Evolutionary conservation across 371 early-diverging fungal genomes (phyloP).

Genomic region (Rhizopus arrhizus): DNA sequence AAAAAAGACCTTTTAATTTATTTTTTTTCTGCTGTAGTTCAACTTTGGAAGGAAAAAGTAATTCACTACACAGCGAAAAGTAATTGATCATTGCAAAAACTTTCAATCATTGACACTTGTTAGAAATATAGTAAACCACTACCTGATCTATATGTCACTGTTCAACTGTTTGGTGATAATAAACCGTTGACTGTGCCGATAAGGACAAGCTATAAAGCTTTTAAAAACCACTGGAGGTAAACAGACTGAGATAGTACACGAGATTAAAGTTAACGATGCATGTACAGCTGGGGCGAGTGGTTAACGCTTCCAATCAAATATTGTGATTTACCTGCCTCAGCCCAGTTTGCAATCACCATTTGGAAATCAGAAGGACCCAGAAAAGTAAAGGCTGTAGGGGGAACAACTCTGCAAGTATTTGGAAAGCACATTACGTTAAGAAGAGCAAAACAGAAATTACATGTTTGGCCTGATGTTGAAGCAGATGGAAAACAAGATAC

Average conservation of each 20-base stretch:
- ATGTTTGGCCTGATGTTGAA: constrained; percentile 67
- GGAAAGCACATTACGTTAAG: constrained; percentile 76
- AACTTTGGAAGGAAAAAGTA: constrained; percentile 46
- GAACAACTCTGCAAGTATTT: constrained; percentile 77
- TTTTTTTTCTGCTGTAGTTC: constrained; percentile 23
- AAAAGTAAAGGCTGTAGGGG: constrained; percentile 72
- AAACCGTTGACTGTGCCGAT: constrained; percentile 74
- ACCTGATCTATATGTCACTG: constrained; percentile 71
- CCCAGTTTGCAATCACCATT: constrained; percentile 75
- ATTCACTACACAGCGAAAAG: constrained; percentile 9
- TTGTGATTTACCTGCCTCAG: constrained; percentile 76
- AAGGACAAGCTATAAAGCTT: constrained; percentile 67
- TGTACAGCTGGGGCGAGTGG: constrained; percentile 89
- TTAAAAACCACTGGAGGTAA: constrained; percentile 59
- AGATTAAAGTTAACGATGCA: background rate
- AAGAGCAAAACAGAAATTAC: constrained; percentile 82
- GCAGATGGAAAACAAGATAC: constrained; percentile 65
- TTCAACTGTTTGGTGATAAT: constrained; percentile 79
- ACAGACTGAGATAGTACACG: background rate
- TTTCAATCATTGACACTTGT: background rate
- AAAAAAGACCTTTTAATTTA: background rate
- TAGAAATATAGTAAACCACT: constrained; percentile 15
- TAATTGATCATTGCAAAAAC: background rate
- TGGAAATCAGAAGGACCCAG: constrained; percentile 83
- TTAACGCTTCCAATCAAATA: constrained; percentile 84